Evolutionary conservation across 2,329 filamentous ascomycete species (phyloP).

Genomic region (Aspergillus sp.): DNA sequence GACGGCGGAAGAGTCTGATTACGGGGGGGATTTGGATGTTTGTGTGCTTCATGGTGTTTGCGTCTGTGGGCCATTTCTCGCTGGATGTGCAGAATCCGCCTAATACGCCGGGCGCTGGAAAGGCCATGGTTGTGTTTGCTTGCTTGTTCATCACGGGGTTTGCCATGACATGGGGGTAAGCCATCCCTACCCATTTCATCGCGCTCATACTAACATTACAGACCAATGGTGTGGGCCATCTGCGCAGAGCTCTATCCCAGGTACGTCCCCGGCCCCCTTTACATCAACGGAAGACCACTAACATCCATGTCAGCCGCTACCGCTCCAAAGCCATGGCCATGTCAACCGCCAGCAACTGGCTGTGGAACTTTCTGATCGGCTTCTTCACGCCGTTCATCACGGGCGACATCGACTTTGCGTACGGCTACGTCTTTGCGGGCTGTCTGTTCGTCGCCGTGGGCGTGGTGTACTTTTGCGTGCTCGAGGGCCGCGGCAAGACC

Average conservation of each 20-base stretch:
- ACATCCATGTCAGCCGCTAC: constrained; percentile 35
- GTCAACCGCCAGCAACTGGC: constrained; percentile 72
- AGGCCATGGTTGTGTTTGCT: constrained; percentile 67
- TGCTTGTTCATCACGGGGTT: constrained; percentile 69
- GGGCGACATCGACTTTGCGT: constrained; percentile 65
- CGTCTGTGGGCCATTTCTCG: constrained; percentile 50
- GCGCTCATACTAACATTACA: no score
- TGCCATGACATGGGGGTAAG: constrained; percentile 61
- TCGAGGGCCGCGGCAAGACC: constrained; percentile 66
- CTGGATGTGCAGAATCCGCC: constrained; percentile 37
- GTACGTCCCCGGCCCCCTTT: neutral
- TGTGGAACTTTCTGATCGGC: constrained; percentile 67
- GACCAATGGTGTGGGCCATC: constrained; percentile 56
- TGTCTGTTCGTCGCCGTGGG: constrained; percentile 64
- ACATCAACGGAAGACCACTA: no score
- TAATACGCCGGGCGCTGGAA: constrained; percentile 51
- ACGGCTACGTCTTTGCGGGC: constrained; percentile 73
- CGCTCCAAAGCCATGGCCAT: constrained; percentile 73
- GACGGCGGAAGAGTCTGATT: constrained; percentile 66
- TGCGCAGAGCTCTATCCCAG: constrained; percentile 41
- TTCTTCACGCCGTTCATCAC: constrained; percentile 80
- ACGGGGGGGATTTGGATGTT: constrained; percentile 67
- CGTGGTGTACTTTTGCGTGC: constrained; percentile 70
- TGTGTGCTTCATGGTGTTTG: constrained; percentile 64
- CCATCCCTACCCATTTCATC: no score